Evolutionary conservation across 2,329 filamentous ascomycete genomes (phyloP), one percentile per base, ranked within the genome.

Genomic region (Aspergillus pseudoviridinutans): DNA sequence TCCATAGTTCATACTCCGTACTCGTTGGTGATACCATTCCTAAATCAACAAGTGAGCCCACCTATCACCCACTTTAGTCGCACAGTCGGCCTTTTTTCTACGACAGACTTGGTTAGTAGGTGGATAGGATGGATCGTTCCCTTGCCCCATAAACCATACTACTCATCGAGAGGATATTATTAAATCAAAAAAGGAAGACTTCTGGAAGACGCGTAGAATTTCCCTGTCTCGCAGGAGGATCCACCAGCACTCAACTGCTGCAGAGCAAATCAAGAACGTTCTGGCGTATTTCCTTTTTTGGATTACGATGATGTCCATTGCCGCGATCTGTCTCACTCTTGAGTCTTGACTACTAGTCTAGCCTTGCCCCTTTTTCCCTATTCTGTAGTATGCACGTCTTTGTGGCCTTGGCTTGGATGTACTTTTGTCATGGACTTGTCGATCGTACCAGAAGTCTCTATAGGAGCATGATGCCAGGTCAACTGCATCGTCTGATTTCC

Each of bases 161-260:
- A 35, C 32, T 35, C 12, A 17, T 17, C 32, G 29, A 51, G 3
- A 22, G 28, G 3, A 32, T 29, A 17, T 17, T 38, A 44, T 8
- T 17, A 28, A 27, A 10, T 24, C 46, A 28, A n/a, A 35, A 38
- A 20, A 20, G 53, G 32, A 35, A 54, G 24, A 46, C 52, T 66
- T 66, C 64, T 64, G 58, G 63, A 65, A 65, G 63, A 54, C 47
- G 50, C 61, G 62, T 59, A 64, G 62, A 61, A 61, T 42, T 52
- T 49, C 35, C 20, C 14, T 50, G 6, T 35, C 49, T 35, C 49
- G 27, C 6, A 44, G 4, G 10, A 22, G 41, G 41, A 22, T 44
- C 41, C 41, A 44, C 41, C 28, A 44, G 32, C 41, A 22, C 41
- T 44, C 22, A n/a, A 12, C 3, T 20, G 41, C 22, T 47, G n/a